Evolutionary conservation across 2,329 filamentous ascomycete genomes (phyloP).

Genomic region (Exophiala sp.): DNA sequence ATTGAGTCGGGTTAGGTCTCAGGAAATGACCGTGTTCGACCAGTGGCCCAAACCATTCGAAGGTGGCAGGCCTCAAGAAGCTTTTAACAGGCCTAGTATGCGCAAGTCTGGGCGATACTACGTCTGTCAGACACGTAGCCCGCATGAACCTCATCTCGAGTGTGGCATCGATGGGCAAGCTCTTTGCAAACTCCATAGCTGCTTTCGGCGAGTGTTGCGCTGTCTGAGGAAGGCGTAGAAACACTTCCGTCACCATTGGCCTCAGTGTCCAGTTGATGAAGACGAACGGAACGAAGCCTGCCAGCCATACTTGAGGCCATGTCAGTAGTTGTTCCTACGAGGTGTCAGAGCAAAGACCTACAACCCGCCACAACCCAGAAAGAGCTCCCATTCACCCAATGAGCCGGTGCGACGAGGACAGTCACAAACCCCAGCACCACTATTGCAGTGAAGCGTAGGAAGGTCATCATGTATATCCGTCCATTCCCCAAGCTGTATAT

Average conservation of each 20-base stretch:
- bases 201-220: constrained; percentile 59
- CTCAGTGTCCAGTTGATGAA: constrained; percentile 63
- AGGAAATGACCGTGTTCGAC: constrained; percentile 37
- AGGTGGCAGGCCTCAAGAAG: constrained; percentile 39
- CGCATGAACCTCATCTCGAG: constrained; percentile 46
- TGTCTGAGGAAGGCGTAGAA: constrained; percentile 63
- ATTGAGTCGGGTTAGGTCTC: constrained; percentile 37
- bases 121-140: constrained; percentile 42
- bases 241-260: constrained; percentile 70
- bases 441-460: constrained; percentile 67
- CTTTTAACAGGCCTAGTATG: constrained; percentile 39
- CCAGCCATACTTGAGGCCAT: constrained; percentile 18
- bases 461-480: constrained; percentile 64
- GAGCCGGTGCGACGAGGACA: constrained; percentile 60
- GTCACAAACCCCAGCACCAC: constrained; percentile 66
- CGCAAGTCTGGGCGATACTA: constrained; percentile 41
- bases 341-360: too few relatives aligned
- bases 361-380: constrained; percentile 20
- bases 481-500: constrained; percentile 73
- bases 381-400: constrained; percentile 43
- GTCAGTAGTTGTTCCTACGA: constrained; percentile 2
- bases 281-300: constrained; percentile 62
- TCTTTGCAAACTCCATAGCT: constrained; percentile 42
- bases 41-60: constrained; percentile 36
- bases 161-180: constrained; percentile 42